A percentile compares a stretch with the other conserved stretches of the same genome.
Evolutionary conservation across 345 rosid genomes (phyloP).

Genomic region (Clarkia xantiana): DNA sequence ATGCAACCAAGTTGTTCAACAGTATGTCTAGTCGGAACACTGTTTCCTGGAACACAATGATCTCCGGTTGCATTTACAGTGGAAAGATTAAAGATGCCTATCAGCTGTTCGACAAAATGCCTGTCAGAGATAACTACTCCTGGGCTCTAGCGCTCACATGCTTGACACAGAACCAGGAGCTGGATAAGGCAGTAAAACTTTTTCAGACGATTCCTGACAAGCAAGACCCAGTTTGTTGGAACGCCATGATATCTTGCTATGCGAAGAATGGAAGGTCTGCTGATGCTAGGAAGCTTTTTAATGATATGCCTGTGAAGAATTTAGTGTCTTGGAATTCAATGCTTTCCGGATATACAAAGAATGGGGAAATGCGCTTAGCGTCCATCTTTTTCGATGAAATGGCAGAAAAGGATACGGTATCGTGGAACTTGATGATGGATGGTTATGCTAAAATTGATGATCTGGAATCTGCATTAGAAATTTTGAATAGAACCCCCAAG

Average conservation of each 20-base stretch:
- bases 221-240: conserved; percentile 24
- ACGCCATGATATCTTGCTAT: conserved; percentile 27
- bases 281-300: conserved; percentile 20
- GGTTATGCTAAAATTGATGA: conserved; percentile 20
- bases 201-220: conserved; percentile 23
- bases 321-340: conserved; percentile 32
- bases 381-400: conserved; percentile 4
- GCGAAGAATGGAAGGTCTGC: conserved; percentile 18
- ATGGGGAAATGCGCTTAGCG: conserved; percentile 5
- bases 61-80: conserved; percentile 17
- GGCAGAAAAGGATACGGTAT: conserved; percentile 13
- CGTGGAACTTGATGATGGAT: conserved; percentile 22
- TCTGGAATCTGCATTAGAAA: conserved; percentile 22
- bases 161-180: conserved; percentile 16
- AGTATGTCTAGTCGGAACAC: conserved; percentile 19
- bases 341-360: conserved; percentile 23
- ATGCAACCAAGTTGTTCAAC: conserved; percentile 23
- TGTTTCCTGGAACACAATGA: conserved; percentile 28
- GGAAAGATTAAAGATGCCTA: conserved; percentile 14
- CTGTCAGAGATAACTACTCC: conserved; percentile 12
- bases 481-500: conserved; percentile 17
- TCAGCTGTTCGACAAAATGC: conserved; percentile 21
- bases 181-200: conserved; percentile 21
- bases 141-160: conserved; percentile 28
- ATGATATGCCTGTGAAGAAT: conserved; percentile 23